Evolutionary conservation across 2,329 filamentous ascomycete genomes (phyloP), one percentile per base, ranked within the genome.

Genomic region (Fusarium sp.): DNA sequence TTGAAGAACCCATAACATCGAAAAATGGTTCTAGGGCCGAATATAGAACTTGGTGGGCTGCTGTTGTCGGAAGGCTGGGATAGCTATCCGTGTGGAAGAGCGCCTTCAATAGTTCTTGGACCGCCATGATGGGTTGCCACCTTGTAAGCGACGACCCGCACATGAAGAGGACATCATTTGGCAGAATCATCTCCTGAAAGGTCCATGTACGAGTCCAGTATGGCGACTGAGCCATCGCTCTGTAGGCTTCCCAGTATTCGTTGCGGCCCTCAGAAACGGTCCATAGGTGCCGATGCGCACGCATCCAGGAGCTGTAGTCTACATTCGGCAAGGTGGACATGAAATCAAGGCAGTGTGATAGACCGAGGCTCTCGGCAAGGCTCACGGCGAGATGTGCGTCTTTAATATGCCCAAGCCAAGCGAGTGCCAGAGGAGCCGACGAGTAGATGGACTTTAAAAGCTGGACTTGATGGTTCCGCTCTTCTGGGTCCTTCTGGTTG

Each of bases 1-100:
- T 18, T 10, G 8, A 1, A 6, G 4, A 0, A 18, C 2, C 0
- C 8, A 3, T 2, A 1, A 14, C 0, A 4, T 11, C 0, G 0
- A 13, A 1, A 10, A 23, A 20, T 13, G 3, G 18, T 3, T 0
- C 0, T 6, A 14, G 20, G 11, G 40, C 40, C 0, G 7, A 3
- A n/a, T 3, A 9, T 2, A 46, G 4, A 4, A 14, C 4, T 16
- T 1, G 13, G 1, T 46, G 23, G 2, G 14, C 23, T 27, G 3
- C 9, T 49, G 14, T 27, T 27, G 2, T 0, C 4, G 23, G 42
- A 9, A 49, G 5, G 5, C 0, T 0, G 14, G 5, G 7, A 27
- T 1, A 0, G 8, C 0, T 2, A 8, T 1, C 0, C 14, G 16
- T 49, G 5, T 0, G 1, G 14, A 0, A 0, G 8, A 27, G 14